phyloP scores from a whole-genome alignment of 345 rosid genomes.

The Euphorbia peplus region DNA sequence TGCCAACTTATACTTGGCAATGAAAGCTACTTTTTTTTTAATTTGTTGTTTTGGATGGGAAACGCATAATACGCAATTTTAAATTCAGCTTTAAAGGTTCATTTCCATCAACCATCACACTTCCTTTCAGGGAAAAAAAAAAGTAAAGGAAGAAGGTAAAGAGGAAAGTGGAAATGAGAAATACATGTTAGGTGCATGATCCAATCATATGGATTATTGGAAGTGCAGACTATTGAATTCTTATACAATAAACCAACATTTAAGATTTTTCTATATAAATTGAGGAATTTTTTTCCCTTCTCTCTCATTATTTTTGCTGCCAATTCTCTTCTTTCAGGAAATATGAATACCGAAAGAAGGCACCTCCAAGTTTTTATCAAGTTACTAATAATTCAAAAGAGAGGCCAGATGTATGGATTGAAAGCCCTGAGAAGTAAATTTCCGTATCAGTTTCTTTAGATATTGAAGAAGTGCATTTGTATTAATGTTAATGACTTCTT shows the following conservation, averaged over 20 bases:
- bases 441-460: slow-evolving; percentile 11
- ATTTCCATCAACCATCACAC: not conserved
- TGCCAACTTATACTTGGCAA: not conserved
- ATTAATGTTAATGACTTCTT: slow-evolving; percentile 7
- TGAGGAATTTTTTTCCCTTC: not conserved
- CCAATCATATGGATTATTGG: not conserved
- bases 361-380: slow-evolving; percentile 79
- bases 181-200: not conserved
- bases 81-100: not conserved
- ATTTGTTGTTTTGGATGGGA: not conserved
- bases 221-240: not conserved
- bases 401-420: slow-evolving; percentile 99
- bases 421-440: slow-evolving; percentile 85
- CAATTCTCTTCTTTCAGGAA: slow-evolving; percentile 46
- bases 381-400: slow-evolving; percentile 85
- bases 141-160: not conserved
- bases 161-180: not conserved
- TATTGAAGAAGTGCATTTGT: slow-evolving; percentile 6
- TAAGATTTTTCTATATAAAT: not conserved
- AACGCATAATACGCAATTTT: not conserved
- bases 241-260: not conserved
- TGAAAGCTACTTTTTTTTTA: not conserved
- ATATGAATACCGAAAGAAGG: slow-evolving; percentile 80
- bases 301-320: slow-evolving; percentile 9
- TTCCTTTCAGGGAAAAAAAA: too few species aligned